A percentile compares a stretch with the other conserved stretches of the same genome.
Evolutionary conservation across 805 yeast species (phyloP).

Genomic region (Saccharomycopsis sp.): DNA sequence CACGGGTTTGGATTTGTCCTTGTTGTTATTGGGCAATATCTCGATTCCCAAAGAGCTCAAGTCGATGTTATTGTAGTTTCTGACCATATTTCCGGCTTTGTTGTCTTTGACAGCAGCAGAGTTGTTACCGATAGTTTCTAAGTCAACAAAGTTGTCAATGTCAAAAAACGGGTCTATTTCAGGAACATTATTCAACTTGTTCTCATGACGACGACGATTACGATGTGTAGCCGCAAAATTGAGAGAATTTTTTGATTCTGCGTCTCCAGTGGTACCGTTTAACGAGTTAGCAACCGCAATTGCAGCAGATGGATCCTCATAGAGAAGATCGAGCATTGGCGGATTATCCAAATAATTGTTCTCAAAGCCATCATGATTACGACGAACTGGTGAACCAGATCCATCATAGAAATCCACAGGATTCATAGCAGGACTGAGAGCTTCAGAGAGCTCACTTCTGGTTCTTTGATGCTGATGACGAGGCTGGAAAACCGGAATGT

Average conservation of each 20-base stretch:
- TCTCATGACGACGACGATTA: background rate
- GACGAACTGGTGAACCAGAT: background rate
- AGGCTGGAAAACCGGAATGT: background rate
- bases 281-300: background rate
- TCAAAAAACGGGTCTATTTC: conserved; percentile 4
- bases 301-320: background rate
- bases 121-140: conserved; percentile 1
- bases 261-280: background rate
- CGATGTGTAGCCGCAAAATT: background rate
- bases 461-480: conserved; percentile 15
- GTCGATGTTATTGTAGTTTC: conserved; percentile 1
- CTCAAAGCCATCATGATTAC: background rate
- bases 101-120: background rate
- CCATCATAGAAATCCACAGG: conserved; percentile 8
- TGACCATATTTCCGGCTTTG: background rate
- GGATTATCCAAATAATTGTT: conserved; percentile 1
- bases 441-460: conserved; percentile 19
- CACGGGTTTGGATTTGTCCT: background rate
- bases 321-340: conserved; percentile 4
- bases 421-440: conserved; percentile 17
- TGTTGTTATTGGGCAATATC: conserved; percentile 2
- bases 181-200: background rate
- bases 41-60: conserved; percentile 16
- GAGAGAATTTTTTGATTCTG: background rate
- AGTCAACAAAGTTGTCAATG: conserved; percentile 3